phyloP scores from a whole-genome alignment of 2,329 filamentous ascomycete genomes.

The Leptographium galeiforme region DNA sequence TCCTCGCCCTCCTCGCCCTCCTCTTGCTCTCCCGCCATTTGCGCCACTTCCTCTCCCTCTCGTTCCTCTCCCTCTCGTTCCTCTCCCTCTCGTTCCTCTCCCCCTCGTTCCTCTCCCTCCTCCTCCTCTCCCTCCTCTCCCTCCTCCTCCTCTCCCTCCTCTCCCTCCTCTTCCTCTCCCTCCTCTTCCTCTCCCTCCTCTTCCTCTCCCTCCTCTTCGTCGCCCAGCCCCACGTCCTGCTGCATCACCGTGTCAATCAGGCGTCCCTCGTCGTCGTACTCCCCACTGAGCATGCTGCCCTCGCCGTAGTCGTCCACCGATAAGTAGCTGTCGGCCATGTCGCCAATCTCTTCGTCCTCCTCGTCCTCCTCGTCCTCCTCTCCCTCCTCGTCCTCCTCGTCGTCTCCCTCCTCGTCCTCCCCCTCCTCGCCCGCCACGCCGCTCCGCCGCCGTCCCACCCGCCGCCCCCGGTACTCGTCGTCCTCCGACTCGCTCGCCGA shows the following conservation, averaged over 20 bases:
- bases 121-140: constrained; percentile 9
- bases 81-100: constrained; percentile 26
- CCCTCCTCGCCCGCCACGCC: constrained; percentile 32
- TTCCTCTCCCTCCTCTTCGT: constrained; percentile 22
- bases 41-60: constrained; percentile 13
- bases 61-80: constrained; percentile 17
- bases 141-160: constrained; percentile 6
- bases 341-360: constrained; percentile 28
- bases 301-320: constrained; percentile 26
- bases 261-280: constrained; percentile 29
- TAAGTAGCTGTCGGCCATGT: constrained; percentile 31
- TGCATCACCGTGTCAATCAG: constrained; percentile 26
- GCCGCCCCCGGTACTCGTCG: constrained; percentile 16
- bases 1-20: not conserved
- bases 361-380: constrained; percentile 27
- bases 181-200: constrained; percentile 29
- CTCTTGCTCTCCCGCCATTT: not conserved
- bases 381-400: constrained; percentile 25
- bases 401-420: constrained; percentile 12
- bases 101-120: constrained; percentile 1
- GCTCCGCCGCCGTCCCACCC: constrained; percentile 19
- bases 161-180: constrained; percentile 1
- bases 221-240: constrained; percentile 9
- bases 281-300: constrained; percentile 27
- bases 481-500: constrained; percentile 63